These are phyloP conservation scores for Coniochaeta sp. DNA, from an alignment of 2,329 filamentous ascomycete species.

Conservation along the genomic window DNA sequence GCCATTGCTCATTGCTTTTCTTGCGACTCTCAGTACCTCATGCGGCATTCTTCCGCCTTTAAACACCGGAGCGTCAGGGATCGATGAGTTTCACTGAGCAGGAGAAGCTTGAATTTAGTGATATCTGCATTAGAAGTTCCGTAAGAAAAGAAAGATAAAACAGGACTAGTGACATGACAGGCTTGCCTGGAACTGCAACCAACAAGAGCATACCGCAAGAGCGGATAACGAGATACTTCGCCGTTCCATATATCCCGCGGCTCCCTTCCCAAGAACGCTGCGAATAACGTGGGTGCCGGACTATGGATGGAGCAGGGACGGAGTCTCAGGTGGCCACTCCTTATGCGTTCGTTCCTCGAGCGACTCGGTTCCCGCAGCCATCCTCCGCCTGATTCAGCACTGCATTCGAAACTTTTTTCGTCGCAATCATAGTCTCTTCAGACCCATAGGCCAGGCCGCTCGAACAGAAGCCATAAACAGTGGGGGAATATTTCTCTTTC, in stretches of 20 bases:
- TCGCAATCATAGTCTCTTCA: slow-evolving; percentile 13
- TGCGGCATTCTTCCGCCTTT: no score
- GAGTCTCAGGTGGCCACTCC: no score
- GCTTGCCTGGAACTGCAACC: slow-evolving; percentile 16
- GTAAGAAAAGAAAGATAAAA: slow-evolving; percentile 45
- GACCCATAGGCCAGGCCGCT: slow-evolving; percentile 16
- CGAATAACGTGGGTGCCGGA: no score
- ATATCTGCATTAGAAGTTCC: slow-evolving; percentile 60
- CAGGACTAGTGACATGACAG: slow-evolving; percentile 17
- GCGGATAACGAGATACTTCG: slow-evolving; percentile 6
- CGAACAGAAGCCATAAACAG: slow-evolving; percentile 29
- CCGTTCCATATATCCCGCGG: neutral
- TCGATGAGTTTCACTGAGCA: neutral
- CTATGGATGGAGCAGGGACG: no score
- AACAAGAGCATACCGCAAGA: slow-evolving; percentile 12
- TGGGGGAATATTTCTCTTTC: slow-evolving; percentile 34
- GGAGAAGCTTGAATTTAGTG: slow-evolving; percentile 34
- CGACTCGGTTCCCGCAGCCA: no score
- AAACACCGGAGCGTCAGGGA: no score
- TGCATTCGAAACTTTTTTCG: slow-evolving; percentile 9
- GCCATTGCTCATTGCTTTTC: no score
- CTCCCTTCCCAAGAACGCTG: neutral
- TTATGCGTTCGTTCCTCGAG: no score
- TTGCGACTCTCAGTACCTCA: no score
- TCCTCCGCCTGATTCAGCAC: no score